Percentiles rank a stretch among this genome's conserved stretches.
phyloP scores from a whole-genome alignment of 225 moss, liverwort and hornwort genomes.

The Polytrichum commune region DNA sequence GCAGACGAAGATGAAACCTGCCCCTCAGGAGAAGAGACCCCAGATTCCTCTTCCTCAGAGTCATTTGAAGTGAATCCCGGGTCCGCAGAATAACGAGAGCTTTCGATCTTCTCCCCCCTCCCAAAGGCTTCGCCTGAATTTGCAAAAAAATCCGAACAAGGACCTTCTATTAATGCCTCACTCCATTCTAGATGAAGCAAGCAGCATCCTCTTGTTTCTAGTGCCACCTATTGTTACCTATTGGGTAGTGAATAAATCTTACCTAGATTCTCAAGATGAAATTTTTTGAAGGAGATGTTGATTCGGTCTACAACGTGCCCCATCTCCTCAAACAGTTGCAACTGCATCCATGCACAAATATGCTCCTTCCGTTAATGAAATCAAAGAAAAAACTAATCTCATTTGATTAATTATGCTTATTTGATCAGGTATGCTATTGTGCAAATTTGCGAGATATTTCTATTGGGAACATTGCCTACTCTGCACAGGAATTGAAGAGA shows the following conservation, averaged over 20 bases:
- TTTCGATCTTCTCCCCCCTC: slow-evolving; percentile 72
- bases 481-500: too few relatives aligned
- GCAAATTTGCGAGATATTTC: too few relatives aligned
- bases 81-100: slow-evolving; percentile 63
- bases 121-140: slow-evolving; percentile 70
- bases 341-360: slow-evolving; percentile 29
- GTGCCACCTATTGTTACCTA: slow-evolving; percentile 14
- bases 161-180: slow-evolving; percentile 45
- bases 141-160: slow-evolving; percentile 46
- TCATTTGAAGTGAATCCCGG: slow-evolving; percentile 44
- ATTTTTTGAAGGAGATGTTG: slow-evolving; percentile 42
- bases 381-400: too few relatives aligned
- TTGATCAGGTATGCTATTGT: too few relatives aligned
- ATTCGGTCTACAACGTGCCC: slow-evolving; percentile 45
- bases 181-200: slow-evolving; percentile 36
- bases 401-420: too few relatives aligned
- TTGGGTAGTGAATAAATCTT: slow-evolving; percentile 18
- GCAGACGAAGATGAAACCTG: slow-evolving; percentile 27
- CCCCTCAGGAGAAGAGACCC: slow-evolving; percentile 30
- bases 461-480: too few relatives aligned
- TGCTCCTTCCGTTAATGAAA: background rate
- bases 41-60: slow-evolving; percentile 25
- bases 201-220: slow-evolving; percentile 17
- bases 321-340: slow-evolving; percentile 57
- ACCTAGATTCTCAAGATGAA: slow-evolving; percentile 60